Evolutionary conservation across 257 asterid genomes (phyloP), one percentile per base, ranked within the genome.

Genomic region (Solanum infundibuliforme): DNA sequence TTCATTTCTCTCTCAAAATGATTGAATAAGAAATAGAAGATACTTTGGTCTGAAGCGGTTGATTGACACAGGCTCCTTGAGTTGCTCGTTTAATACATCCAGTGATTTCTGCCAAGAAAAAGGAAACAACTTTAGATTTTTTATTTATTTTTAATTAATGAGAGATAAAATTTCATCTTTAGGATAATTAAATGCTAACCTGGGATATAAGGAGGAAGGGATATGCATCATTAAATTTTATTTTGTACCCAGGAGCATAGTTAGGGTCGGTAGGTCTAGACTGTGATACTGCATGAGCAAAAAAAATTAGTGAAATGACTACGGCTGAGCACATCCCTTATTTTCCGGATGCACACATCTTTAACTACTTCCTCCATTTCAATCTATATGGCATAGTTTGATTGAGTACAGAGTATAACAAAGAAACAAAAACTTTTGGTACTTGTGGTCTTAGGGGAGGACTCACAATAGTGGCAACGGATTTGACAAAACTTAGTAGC

Each of bases 41-140:
- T 89, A 93, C 98, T 94, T 95, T 83, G 98, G 92, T 81, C 98
- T 90, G 87, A 95, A 95, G 81, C 96, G 93, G 89, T 93, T 93
- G 29, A 93, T 86, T 25, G 91, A 62, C 83, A 94, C 74, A 41
- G 98, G 98, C 52, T 92, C 94, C 82, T 90, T 68, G 75, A 95
- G 95, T 88, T 72, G 93, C 60, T 86, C 87, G 62, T 95, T 94
- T 68, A 95, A 91, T 43, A 91, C 89, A 68, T 93, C 88, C 90
- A 95, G n/a, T 83, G 96, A 95, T 69, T 91, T 95, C 98, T 93
- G 95, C 88, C 86, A 86, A 79, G 77, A 31, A 87, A 4, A 71
- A 25, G 31, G 34, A 34, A 83, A 8, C 52, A 83, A 36, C 11
- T 16, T 48, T 8, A 18, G 65, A 41, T 41, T 10, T 41, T 41